phyloP scores from a whole-genome alignment of 1,284 basidiomycete species.

The Ustanciosporium gigantosporum region DNA sequence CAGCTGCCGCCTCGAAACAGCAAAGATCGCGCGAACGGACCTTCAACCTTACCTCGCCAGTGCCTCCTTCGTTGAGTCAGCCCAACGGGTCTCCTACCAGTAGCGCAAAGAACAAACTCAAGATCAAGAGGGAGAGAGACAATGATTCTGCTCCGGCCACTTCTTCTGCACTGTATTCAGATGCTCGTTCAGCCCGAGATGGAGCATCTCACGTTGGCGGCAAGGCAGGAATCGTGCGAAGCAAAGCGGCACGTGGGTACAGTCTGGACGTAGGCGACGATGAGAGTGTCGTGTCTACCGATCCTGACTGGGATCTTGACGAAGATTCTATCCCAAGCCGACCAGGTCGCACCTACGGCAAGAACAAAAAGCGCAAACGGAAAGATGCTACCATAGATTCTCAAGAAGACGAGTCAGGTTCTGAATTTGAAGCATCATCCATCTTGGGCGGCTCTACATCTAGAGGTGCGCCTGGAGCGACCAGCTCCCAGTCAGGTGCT shows the following conservation, averaged over 20 bases:
- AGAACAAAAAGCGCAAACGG: conserved; percentile 41
- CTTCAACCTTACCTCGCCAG: conserved; percentile 19
- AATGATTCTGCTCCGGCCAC: conserved; percentile 21
- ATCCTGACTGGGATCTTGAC: conserved; percentile 46
- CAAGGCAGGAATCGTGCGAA: conserved; percentile 22
- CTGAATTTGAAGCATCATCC: conserved; percentile 36
- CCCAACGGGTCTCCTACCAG: conserved; percentile 8
- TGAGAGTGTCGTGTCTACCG: conserved; percentile 34
- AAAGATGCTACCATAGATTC: conserved; percentile 31
- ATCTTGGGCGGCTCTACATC: conserved; percentile 8
- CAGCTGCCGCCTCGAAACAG: conserved; percentile 4
- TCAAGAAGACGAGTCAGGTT: conserved; percentile 35
- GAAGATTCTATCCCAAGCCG: conserved; percentile 43
- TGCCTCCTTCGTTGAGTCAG: conserved; percentile 7
- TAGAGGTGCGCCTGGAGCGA: conserved; percentile 4
- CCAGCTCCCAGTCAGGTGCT: conserved; percentile 6
- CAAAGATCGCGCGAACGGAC: conserved; percentile 27
- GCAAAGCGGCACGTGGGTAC: conserved; percentile 21
- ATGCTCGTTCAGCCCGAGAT: conserved; percentile 13
- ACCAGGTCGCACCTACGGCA: conserved; percentile 41
- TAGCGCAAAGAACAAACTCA: conserved; percentile 21
- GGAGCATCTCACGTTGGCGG: conserved; percentile 7
- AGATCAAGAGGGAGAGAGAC: conserved; percentile 37
- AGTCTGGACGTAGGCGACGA: conserved; percentile 26
- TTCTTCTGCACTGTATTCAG: conserved; percentile 19